These are phyloP conservation scores for Aspergillus fructus DNA, from an alignment of 2,329 filamentous ascomycete genomes.

Conservation along the genomic window DNA sequence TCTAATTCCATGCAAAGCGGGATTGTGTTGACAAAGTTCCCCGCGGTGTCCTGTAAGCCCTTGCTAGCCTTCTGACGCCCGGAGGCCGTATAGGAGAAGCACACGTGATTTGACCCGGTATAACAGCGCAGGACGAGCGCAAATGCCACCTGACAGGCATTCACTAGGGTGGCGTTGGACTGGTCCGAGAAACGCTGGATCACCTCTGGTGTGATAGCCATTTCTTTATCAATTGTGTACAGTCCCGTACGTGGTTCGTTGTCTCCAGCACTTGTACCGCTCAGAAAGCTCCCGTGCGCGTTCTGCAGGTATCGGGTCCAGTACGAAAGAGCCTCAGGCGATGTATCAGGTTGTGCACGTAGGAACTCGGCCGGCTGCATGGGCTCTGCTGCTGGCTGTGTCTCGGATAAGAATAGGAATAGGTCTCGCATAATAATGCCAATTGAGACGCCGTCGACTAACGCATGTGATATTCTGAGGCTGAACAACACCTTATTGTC, in stretches of 20 bases:
- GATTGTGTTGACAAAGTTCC: not conserved
- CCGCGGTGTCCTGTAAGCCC: not conserved
- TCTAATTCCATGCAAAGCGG: not conserved
- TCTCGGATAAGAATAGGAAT: not conserved
- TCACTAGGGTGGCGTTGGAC: not conserved
- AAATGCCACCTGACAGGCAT: not conserved
- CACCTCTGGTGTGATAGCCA: not conserved
- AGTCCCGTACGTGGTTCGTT: not conserved
- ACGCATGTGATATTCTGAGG: not conserved
- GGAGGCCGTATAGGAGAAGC: not conserved
- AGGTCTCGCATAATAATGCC: not conserved
- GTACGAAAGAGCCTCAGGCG: not conserved
- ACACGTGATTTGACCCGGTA: not conserved
- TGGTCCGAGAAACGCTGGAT: not conserved
- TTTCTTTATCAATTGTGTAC: not conserved
- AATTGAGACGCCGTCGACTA: not conserved
- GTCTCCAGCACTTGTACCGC: not conserved
- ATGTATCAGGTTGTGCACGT: not conserved
- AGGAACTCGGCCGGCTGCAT: not conserved
- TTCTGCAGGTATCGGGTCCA: not conserved
- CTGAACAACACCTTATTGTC: not conserved
- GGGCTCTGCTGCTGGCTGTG: not conserved
- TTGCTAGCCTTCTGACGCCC: not conserved
- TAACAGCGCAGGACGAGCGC: not conserved
- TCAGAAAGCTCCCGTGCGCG: not conserved